Evolutionary conservation across 2,329 filamentous ascomycete genomes (phyloP).

Genomic region (Dactylellina haptotyla): DNA sequence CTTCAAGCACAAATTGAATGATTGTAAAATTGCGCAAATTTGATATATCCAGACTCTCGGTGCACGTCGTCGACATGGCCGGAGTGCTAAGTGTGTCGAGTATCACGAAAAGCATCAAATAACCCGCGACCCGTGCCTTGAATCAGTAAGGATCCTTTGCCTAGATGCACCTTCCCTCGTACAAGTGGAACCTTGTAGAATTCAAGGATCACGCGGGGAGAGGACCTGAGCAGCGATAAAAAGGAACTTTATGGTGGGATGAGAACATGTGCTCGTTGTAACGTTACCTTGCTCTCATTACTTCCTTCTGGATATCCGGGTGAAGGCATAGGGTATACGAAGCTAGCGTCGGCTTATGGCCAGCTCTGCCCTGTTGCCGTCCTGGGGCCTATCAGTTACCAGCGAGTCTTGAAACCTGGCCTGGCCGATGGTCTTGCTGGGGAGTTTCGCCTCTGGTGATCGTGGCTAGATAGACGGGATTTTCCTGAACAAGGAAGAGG

Average conservation of each 20-base stretch:
- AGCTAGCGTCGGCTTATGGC: slow-evolving; percentile 39
- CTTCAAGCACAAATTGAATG: slow-evolving; percentile 12
- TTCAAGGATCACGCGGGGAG: slow-evolving; percentile 54
- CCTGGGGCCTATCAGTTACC: slow-evolving; percentile 41
- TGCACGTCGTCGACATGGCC: slow-evolving; percentile 33
- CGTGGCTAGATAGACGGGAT: slow-evolving; percentile 49
- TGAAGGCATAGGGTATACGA: slow-evolving; percentile 49
- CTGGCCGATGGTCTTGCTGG: slow-evolving; percentile 25
- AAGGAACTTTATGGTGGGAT: slow-evolving; percentile 15
- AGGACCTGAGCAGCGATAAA: not conserved
- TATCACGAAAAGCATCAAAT: slow-evolving; percentile 40
- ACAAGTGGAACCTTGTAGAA: slow-evolving; percentile 52
- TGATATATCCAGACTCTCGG: slow-evolving; percentile 39
- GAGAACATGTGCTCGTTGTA: slow-evolving; percentile 53
- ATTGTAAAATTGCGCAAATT: slow-evolving; percentile 51
- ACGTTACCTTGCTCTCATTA: slow-evolving; percentile 52
- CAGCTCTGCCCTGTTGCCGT: slow-evolving; percentile 27
- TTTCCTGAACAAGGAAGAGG: slow-evolving; percentile 25
- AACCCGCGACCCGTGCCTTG: slow-evolving; percentile 26
- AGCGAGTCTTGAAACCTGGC: slow-evolving; percentile 38
- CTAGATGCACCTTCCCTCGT: slow-evolving; percentile 49
- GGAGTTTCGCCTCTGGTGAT: slow-evolving; percentile 50
- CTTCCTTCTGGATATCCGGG: slow-evolving; percentile 54
- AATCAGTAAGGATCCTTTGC: slow-evolving; percentile 35
- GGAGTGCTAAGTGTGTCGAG: slow-evolving; percentile 15